Base-by-base conservation (phyloP, 2,329 filamentous ascomycete species). In the Botrytis medusae region DNA sequence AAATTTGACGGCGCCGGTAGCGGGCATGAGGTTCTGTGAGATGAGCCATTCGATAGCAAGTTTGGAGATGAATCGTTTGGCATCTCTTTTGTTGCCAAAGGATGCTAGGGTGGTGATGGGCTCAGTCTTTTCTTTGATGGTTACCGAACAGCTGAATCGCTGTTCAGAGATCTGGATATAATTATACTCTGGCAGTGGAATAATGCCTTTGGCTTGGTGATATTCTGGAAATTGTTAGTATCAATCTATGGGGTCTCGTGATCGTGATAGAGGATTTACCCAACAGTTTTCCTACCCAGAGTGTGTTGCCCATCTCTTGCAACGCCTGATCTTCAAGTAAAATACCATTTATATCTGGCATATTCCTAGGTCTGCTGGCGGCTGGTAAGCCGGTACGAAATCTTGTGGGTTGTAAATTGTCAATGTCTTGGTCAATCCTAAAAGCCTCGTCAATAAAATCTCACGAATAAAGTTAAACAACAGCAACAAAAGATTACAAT, bases 11-110 rank as follows among this genome's bases (percentile, higher is more conserved):
- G 77, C 71, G 12, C 79, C 76, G 69, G 77, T 73, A 4, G 69
- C 62, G 1, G 79, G 78, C 79, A 81, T 80, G 64, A 75, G 73
- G 1, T 77, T 77, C 48, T 80, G 76, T 4, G 72, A 71, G 12
- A 80, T 77, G 0, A 81, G 74, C 78, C 78, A 81, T 57, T 79
- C 78, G 59, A 81, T 74, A 7, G 80, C 80, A 34, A 77, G 75
- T 74, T 81, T 81, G 18, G 79, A 78, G 2, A 79, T 79, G 63
- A 75, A 78, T 40, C 78, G 76, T 65, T 81, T 81, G 0, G 80
- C 80, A 12, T 73, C 69, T 72, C 81, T 81, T 74, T 81, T 81
- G 40, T 71, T 44, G 22, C 29, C 22, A 42, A 73, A 73, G 18
- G 46, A 32, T 18, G 59, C 10, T 32, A 32, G 12, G 5, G 32